Evolutionary conservation across 2,329 filamentous ascomycete species (phyloP), one percentile per base, ranked within the genome.

Genomic region (Pseudogymnoascus sp.): DNA sequence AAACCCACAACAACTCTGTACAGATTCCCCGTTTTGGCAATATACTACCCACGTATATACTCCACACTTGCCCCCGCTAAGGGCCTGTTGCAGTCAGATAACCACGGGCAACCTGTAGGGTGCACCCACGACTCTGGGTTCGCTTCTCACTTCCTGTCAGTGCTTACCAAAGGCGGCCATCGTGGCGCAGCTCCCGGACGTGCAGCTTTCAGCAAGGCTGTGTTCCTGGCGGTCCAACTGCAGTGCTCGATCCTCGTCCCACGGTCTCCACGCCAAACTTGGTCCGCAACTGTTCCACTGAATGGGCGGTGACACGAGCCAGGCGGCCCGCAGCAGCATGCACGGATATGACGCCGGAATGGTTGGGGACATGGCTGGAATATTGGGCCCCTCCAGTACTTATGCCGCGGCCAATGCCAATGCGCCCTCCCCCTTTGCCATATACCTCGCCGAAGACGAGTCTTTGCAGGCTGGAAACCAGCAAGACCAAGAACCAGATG

Each of bases 81-180:
- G 46, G 46, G 46, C 23, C 46, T 53, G 9, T 53, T 53, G 46
- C 46, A 53, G 23, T 53, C 46, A 53, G 23, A 7, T 1, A 31
- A 3, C 23, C 19, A 9, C 42, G 15, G 23, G 44, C 44, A 29
- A 53, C 46, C 26, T 53, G 44, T 53, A 53, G 44, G 44, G 23
- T 53, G 46, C 4, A 53, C 46, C 46, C 46, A 53, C 46, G 23
- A 53, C 46, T 31, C 23, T 53, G 46, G 44, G 23, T 53, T 53
- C 46, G 46, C 46, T 53, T 53, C 46, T 53, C 46, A 53, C 46
- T 29, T 53, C 46, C 46, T 53, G n/a, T 53, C 46, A 53, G 46
- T 53, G 46, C 46, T 53, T 53, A 53, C 23, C 46, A 53, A 26
- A 53, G 46, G 23, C 15, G 46, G 46, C 6, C 46, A 53, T 53